Evolutionary conservation across 208 protist species (phyloP).

Genomic region (Porcisia deanei): DNA sequence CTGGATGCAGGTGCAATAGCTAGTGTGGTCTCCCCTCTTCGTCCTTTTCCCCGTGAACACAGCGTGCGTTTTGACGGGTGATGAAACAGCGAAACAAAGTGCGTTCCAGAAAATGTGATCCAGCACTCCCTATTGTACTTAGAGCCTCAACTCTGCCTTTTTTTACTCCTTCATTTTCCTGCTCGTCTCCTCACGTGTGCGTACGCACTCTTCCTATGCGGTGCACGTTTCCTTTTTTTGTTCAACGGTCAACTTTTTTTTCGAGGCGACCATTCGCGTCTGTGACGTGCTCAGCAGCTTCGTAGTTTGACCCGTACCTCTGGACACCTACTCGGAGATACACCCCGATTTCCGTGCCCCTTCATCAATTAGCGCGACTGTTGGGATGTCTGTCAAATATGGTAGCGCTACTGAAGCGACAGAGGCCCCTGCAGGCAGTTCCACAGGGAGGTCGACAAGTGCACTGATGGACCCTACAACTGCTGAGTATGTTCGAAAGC

Average conservation of each 20-base stretch:
- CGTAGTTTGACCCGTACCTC: not conserved
- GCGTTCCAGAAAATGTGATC: not conserved
- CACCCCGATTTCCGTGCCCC: not conserved
- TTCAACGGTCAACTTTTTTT: not conserved
- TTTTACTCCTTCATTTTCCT: constrained; percentile 3
- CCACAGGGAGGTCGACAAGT: not conserved
- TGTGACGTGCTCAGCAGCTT: not conserved
- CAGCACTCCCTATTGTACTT: not conserved
- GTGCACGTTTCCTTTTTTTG: not conserved
- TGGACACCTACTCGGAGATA: not conserved
- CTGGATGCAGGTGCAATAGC: not conserved
- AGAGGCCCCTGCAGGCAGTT: not conserved
- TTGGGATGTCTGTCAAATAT: not conserved
- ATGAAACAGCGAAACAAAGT: not conserved
- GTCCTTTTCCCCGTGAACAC: no score
- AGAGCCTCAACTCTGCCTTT: not conserved
- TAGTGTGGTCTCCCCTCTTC: not conserved
- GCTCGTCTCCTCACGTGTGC: not conserved
- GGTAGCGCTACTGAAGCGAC: not conserved
- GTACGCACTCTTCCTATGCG: not conserved
- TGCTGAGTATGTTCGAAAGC: constrained; percentile 13
- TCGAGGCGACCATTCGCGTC: no score
- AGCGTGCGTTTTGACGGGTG: no score
- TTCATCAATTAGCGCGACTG: not conserved
- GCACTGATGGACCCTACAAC: constrained; percentile 3